These are phyloP conservation scores for Xylariales sp. DNA, from an alignment of 2,329 filamentous ascomycete species.

Conservation along the genomic window DNA sequence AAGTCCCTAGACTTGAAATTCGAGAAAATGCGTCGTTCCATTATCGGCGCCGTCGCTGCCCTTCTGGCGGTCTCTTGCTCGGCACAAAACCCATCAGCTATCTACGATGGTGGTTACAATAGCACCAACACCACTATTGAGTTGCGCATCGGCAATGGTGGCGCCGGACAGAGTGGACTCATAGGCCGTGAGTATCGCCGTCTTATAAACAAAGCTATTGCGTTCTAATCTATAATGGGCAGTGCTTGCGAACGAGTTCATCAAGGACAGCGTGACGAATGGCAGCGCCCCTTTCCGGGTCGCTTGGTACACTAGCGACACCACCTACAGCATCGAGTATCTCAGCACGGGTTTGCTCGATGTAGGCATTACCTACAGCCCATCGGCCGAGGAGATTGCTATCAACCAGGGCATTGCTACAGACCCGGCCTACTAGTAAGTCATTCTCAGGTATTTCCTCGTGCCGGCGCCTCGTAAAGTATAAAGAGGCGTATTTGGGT, in stretches of 20 bases:
- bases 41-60: conserved; percentile 1
- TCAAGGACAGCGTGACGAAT: conserved; percentile 14
- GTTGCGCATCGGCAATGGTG: conserved; percentile 20
- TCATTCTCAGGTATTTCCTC: not conserved
- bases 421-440: conserved; percentile 16
- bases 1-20: not conserved
- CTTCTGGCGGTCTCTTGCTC: conserved; percentile 7
- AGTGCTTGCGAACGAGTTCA: conserved; percentile 24
- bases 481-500: too few relatives aligned
- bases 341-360: conserved; percentile 14
- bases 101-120: conserved; percentile 18
- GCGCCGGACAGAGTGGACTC: conserved; percentile 23
- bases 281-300: conserved; percentile 12
- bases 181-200: conserved; percentile 6
- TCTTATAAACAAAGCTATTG: not conserved
- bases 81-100: conserved; percentile 13
- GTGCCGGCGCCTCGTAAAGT: not conserved
- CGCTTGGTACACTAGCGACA: conserved; percentile 22
- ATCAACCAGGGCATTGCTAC: conserved; percentile 15
- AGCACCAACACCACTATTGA: conserved; percentile 7
- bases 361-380: conserved; percentile 26
- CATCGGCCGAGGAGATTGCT: conserved; percentile 20
- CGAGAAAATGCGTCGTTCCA: not conserved
- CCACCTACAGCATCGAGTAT: conserved; percentile 22
- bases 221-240: not conserved